Evolutionary conservation across 495 filamentous ascomycete genomes (phyloP).

Genomic region (Tuber aestivum): DNA sequence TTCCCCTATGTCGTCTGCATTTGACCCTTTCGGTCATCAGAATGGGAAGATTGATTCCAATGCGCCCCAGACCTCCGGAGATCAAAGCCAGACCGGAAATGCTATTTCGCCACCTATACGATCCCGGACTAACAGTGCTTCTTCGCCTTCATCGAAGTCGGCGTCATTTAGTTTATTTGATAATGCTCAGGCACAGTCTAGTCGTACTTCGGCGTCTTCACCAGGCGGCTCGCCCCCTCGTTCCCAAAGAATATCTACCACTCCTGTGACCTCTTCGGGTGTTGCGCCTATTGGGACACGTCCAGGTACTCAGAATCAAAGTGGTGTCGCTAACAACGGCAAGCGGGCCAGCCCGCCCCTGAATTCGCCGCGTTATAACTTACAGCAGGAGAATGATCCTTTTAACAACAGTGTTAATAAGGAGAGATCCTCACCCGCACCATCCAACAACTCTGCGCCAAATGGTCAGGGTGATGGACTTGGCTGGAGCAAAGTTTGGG

Average conservation of each 20-base stretch:
- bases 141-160: conserved; percentile 69
- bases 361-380: conserved; percentile 79
- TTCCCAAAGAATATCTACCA: conserved; percentile 50
- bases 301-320: conserved; percentile 55
- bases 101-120: conserved; percentile 52
- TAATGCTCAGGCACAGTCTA: conserved; percentile 60
- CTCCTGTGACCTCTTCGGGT: conserved; percentile 50
- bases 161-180: conserved; percentile 63
- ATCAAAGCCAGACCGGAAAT: neutral
- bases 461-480: conserved; percentile 42
- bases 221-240: conserved; percentile 82
- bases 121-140: conserved; percentile 80
- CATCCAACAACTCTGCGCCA: conserved; percentile 51
- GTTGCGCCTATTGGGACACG: conserved; percentile 94
- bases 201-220: conserved; percentile 81
- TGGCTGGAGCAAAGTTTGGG: conserved; percentile 49
- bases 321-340: conserved; percentile 56
- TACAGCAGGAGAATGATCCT: conserved; percentile 53
- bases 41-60: conserved; percentile 41
- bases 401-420: conserved; percentile 42
- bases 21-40: conserved; percentile 57
- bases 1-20: conserved; percentile 54
- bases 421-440: conserved; percentile 58
- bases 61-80: conserved; percentile 40
- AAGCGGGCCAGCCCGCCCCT: conserved; percentile 88